Base-by-base conservation (phyloP, 1,139 yeast species). In the Scheffersomyces lignicola region DNA sequence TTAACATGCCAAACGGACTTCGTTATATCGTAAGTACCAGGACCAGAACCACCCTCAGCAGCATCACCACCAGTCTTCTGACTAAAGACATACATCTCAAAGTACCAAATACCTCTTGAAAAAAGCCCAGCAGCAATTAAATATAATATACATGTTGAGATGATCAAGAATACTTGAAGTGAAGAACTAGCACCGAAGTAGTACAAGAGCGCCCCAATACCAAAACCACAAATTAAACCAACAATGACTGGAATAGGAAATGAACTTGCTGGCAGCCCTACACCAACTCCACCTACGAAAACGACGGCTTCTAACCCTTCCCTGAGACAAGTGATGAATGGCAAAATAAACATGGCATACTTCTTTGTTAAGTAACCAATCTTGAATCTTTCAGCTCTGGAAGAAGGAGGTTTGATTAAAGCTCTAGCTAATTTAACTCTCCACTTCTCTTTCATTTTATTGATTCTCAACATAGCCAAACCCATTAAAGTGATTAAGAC, bases 271-370 rank as follows among this genome's bases (percentile, higher is more conserved):
- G 95, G 92, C 37, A 78, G 76, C 37, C 78, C 76, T 22, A 89
- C 74, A 46, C 95, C 95, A 29, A 89, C 86, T 52, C 96, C 96
- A 27, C 96, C 96, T 38, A 88, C 83, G 54, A 87, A 87, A 16
- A 87, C 90, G 33, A 88, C 92, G 3, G 95, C 96, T 67, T 88
- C 96, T 45, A 88, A 69, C 44, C 96, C 96, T 71, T 88, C 96
- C 68, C 96, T 78, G 42, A 88, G 69, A 34, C 88, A 83, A 14
- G 96, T 88, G 48, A 88, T 72, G 47, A 85, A 80, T 11, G 96
- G 96, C 45, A 88, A 65, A 37, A 87, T 58, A 43, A 82, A 86
- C 79, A 88, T 72, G 31, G 89, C 82, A 58, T 87, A 86, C 56
- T 81, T 82, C 54, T 78, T 66, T 26, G 78, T 61, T 35, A 65